These are phyloP conservation scores for Thymus mandschuricus DNA, from an alignment of 257 asterid genomes.

Conservation along the genomic window DNA sequence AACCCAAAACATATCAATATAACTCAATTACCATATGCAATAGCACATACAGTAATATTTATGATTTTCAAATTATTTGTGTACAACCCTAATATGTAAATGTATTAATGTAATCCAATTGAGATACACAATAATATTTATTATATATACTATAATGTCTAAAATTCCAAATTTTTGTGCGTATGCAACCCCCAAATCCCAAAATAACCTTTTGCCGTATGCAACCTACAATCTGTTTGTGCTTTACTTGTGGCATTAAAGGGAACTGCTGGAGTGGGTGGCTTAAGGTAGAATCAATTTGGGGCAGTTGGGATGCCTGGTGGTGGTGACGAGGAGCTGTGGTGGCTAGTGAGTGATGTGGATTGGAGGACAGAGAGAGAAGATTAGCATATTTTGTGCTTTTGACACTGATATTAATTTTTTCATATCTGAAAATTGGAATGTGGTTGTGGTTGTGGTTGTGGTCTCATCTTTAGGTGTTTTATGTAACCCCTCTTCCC, in stretches of 20 bases:
- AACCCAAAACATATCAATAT: too few relatives aligned
- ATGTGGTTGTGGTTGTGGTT: slow-evolving; percentile 8
- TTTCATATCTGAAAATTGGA: not conserved
- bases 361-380: not conserved
- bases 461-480: not conserved
- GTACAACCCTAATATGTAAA: not conserved
- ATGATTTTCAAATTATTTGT: not conserved
- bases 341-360: not conserved
- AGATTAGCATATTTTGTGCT: slow-evolving; percentile 4
- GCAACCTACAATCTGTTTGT: not conserved
- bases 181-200: not conserved
- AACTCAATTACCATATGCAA: not conserved
- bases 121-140: too few relatives aligned
- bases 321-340: not conserved
- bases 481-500: not conserved
- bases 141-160: too few relatives aligned
- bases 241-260: not conserved
- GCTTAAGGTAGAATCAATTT: not conserved
- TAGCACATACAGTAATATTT: not conserved
- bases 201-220: not conserved
- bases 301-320: not conserved
- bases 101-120: not conserved
- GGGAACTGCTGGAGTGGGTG: not conserved
- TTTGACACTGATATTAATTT: not conserved
- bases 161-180: too few relatives aligned